These are phyloP conservation scores for Hypholoma sublateritium DNA, from an alignment of 768 basidiomycete species.

Conservation along the genomic window DNA sequence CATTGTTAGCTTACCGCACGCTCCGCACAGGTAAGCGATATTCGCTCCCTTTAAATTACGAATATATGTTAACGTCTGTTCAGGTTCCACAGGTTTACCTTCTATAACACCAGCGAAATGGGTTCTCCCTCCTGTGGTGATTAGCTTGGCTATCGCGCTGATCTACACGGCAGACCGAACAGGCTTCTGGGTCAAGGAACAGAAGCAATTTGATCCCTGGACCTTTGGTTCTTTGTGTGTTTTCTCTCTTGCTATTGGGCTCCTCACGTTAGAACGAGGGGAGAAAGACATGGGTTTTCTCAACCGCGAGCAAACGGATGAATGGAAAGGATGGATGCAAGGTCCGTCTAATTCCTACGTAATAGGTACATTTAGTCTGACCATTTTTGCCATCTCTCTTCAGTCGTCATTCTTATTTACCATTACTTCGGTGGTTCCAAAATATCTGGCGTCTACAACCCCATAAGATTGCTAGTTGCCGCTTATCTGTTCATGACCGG, in stretches of 20 bases:
- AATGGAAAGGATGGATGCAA: slow-evolving; percentile 99
- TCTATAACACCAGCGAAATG: slow-evolving; percentile 5
- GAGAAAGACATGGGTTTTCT: slow-evolving; percentile 88
- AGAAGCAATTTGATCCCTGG: slow-evolving; percentile 77
- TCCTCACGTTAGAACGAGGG: slow-evolving; percentile 62
- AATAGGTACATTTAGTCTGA: slow-evolving; percentile 9
- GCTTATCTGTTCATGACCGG: slow-evolving; percentile 93
- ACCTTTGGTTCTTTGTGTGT: slow-evolving; percentile 63
- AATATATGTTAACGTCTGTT: neutral
- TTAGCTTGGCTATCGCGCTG: slow-evolving; percentile 65
- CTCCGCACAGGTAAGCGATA: slow-evolving; percentile 15
- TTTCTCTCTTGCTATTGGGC: slow-evolving; percentile 53
- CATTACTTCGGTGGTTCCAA: slow-evolving; percentile 91
- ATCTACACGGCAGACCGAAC: slow-evolving; percentile 86
- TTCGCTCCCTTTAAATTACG: neutral
- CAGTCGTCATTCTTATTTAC: slow-evolving; percentile 89
- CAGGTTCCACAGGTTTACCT: slow-evolving; percentile 8
- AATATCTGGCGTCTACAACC: slow-evolving; percentile 91
- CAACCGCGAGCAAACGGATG: slow-evolving; percentile 91
- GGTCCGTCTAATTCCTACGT: slow-evolving; percentile 42
- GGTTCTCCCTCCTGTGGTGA: slow-evolving; percentile 48
- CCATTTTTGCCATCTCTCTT: neutral
- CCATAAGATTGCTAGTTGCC: slow-evolving; percentile 84
- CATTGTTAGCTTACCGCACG: slow-evolving; percentile 39
- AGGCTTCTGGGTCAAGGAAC: slow-evolving; percentile 84